Evolutionary conservation across 148 eudicot species (phyloP).

Genomic region (Bassia scoparia): DNA sequence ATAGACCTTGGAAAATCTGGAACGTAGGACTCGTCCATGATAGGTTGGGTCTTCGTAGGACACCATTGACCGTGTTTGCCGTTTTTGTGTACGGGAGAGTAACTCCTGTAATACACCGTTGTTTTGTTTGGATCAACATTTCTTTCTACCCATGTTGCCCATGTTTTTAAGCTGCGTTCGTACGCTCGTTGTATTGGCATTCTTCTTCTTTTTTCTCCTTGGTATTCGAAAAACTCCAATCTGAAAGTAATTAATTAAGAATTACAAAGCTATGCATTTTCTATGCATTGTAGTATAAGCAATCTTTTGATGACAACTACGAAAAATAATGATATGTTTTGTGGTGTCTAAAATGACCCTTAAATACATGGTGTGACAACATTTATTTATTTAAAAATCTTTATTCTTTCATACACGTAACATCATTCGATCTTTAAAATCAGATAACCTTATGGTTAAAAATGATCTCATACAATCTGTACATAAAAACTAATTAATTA

Average conservation of each 20-base stretch:
- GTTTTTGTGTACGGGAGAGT: conserved; percentile 45
- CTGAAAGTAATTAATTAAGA: conserved; percentile 19
- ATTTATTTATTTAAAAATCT: no score
- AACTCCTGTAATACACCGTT: conserved; percentile 40
- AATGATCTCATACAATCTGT: no score
- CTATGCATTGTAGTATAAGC: no score
- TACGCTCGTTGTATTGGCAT: conserved; percentile 38
- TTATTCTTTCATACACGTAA: no score
- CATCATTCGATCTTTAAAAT: no score
- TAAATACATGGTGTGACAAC: no score
- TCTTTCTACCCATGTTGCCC: conserved; percentile 42
- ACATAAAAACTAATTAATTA: no score
- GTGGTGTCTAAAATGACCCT: no score
- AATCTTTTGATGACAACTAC: no score
- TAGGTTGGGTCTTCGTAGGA: conserved; percentile 41
- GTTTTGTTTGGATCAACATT: conserved; percentile 42
- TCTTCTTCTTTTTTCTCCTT: conserved; percentile 25
- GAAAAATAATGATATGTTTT: no score
- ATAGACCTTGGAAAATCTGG: conserved; percentile 31
- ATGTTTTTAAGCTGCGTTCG: conserved; percentile 39
- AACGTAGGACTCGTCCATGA: conserved; percentile 37
- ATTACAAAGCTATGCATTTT: no score
- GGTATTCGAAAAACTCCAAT: conserved; percentile 41
- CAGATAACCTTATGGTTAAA: no score
- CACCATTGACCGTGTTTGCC: conserved; percentile 32